Conservation (phyloP, 768 basidiomycete genomes). For the Paxillus involutus region DNA sequence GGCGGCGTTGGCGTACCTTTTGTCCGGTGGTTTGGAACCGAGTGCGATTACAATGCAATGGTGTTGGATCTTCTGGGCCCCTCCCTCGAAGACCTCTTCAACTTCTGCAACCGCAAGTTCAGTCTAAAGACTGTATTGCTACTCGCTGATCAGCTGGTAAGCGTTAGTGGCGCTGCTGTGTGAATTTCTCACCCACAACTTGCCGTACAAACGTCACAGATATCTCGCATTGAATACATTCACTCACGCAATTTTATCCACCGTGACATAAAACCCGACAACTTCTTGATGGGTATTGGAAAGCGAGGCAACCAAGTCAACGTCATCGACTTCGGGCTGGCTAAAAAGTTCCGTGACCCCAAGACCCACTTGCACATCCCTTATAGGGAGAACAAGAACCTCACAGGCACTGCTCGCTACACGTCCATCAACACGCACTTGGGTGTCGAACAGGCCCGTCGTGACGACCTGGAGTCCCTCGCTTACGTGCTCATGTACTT, state of each 20-base stretch:
- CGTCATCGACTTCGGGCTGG: constrained; percentile 96
- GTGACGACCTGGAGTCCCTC: constrained; percentile 97
- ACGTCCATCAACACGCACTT: constrained; percentile 99
- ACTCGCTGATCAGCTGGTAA: constrained; percentile 92
- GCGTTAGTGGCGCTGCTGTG: constrained; percentile 22
- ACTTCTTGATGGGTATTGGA: constrained; percentile 99
- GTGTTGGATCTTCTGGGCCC: constrained; percentile 95
- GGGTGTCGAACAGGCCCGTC: constrained; percentile 96
- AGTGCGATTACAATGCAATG: constrained; percentile 99
- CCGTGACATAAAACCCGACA: constrained; percentile 99
- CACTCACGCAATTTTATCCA: constrained; percentile 99
- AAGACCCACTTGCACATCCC: constrained; percentile 99
- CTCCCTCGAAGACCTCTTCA: constrained; percentile 88
- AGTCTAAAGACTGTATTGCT: constrained; percentile 94
- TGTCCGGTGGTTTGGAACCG: constrained; percentile 91
- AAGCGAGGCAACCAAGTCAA: constrained; percentile 99
- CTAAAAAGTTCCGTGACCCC: constrained; percentile 99
- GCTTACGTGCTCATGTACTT: constrained; percentile 99
- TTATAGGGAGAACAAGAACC: constrained; percentile 99
- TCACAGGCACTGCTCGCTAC: constrained; percentile 98
- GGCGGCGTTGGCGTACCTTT: constrained; percentile 99
- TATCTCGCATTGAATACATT: constrained; percentile 98
- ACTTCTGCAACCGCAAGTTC: constrained; percentile 97
- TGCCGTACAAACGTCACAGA: constrained; percentile 45
- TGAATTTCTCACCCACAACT: constrained; percentile 39